Evolutionary conservation across 2,329 filamentous ascomycete genomes (phyloP), one percentile per base, ranked within the genome.

Genomic region (Coniella vitis): DNA sequence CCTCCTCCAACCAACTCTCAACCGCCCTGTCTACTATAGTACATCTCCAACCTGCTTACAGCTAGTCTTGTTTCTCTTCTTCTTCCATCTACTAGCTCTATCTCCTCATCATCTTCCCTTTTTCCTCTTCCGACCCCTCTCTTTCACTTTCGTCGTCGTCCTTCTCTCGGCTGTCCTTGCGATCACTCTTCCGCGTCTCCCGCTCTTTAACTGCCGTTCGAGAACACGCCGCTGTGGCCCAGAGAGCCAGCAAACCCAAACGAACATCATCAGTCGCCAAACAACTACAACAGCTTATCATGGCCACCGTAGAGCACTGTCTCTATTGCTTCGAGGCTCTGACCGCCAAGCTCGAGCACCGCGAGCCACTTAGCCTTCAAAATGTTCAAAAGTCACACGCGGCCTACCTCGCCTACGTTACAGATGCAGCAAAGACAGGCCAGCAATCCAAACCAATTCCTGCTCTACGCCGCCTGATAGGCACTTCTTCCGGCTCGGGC

Each of bases 301-400:
- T 97, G 91, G 91, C 93, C 42, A 85, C 86, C 49, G 69, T 79
- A 59, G 84, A 84, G 52, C 91, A 97, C 69, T 96, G 90, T 68
- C 82, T 91, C 61, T 90, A 84, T 68, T 96, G 90, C 73, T 97
- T 98, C 74, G 93, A 98, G 69, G 76, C 76, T 36, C 81, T 98
- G 34, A 76, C 81, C 43, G 85, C 90, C 47, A 79, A 82, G 53
- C 87, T 95, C 57, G 79, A 88, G 57, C 71, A 77, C 55, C 83
- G 84, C 54, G 74, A 83, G 51, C 71, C 86, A 10, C 73, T 90
- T 58, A 75, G 73, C 42, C 79, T 97, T 20, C 65, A 72, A 38
- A 74, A 84, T 55, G 76, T 95, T 52, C 79, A 91, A 68, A 71
- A 79, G 16, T 79, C 85, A 7, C 95, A 71, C 63, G 62, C 66